A percentile compares a stretch with the other conserved stretches of the same genome.
These are phyloP conservation scores for Sporothrix pallida DNA, from an alignment of 2,329 filamentous ascomycete species.

Conservation along the genomic window DNA sequence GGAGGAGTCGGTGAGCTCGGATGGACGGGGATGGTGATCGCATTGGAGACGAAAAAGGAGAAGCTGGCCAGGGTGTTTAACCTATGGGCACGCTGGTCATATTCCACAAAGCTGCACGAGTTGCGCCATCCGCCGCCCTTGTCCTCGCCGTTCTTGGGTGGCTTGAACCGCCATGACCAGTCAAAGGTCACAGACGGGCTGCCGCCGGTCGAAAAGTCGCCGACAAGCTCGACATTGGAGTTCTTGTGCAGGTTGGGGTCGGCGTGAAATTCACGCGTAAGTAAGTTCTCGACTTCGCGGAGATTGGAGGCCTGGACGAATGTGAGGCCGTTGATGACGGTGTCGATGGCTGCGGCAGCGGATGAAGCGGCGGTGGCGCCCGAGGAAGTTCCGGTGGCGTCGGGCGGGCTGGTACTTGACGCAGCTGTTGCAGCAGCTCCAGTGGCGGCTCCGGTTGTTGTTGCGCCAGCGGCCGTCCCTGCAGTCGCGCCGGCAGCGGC, in stretches of 20 bases:
- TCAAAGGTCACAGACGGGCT: constrained; percentile 84
- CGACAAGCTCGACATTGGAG: constrained; percentile 92
- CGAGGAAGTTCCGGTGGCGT: constrained; percentile 55
- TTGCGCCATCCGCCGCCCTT: constrained; percentile 93
- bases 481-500: constrained; percentile 18
- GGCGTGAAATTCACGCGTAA: constrained; percentile 94
- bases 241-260: constrained; percentile 98
- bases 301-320: constrained; percentile 87
- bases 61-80: constrained; percentile 89
- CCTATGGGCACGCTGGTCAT: constrained; percentile 89
- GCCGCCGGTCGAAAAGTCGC: constrained; percentile 86
- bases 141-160: constrained; percentile 81
- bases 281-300: constrained; percentile 88
- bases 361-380: neutral
- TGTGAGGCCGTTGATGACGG: constrained; percentile 84
- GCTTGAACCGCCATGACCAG: constrained; percentile 97
- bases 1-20: constrained; percentile 72
- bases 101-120: constrained; percentile 96
- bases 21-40: constrained; percentile 54
- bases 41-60: constrained; percentile 88
- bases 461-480: constrained; percentile 34
- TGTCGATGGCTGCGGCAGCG: constrained; percentile 61
- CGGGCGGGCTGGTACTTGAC: constrained; percentile 44
- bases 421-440: constrained; percentile 33
- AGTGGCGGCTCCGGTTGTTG: neutral